Percentiles rank a stretch among this genome's conserved stretches.
Evolutionary conservation across 768 basidiomycete species (phyloP).

Genomic region (Lactifluus piperatus): DNA sequence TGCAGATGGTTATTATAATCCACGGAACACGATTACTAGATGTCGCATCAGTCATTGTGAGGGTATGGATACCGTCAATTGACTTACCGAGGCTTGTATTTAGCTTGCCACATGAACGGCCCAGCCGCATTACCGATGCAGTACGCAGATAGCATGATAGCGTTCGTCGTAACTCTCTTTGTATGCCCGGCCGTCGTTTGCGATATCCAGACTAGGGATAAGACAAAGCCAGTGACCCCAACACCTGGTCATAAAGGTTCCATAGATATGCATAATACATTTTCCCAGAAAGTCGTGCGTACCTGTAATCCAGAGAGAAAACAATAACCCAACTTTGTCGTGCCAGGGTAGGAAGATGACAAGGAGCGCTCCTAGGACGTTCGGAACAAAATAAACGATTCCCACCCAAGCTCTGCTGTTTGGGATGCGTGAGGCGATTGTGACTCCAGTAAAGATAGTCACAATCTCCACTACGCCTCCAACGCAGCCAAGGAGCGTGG

Average conservation of each 20-base stretch:
- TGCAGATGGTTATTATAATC: slow-evolving; percentile 65
- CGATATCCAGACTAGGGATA: slow-evolving; percentile 57
- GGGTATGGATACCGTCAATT: neutral
- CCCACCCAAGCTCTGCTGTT: slow-evolving; percentile 59
- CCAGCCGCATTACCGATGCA: slow-evolving; percentile 56
- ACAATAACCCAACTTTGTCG: slow-evolving; percentile 57
- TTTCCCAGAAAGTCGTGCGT: slow-evolving; percentile 10
- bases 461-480: slow-evolving; percentile 57
- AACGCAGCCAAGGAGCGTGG: slow-evolving; percentile 61
- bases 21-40: slow-evolving; percentile 67
- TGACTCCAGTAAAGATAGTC: slow-evolving; percentile 61
- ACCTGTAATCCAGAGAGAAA: slow-evolving; percentile 48
- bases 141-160: slow-evolving; percentile 67
- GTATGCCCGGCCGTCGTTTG: slow-evolving; percentile 64
- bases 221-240: slow-evolving; percentile 49
- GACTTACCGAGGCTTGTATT: slow-evolving; percentile 54
- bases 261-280: neutral
- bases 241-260: slow-evolving; percentile 28
- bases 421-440: slow-evolving; percentile 43
- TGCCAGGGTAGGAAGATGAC: slow-evolving; percentile 57
- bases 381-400: slow-evolving; percentile 53
- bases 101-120: slow-evolving; percentile 72
- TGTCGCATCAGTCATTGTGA: neutral
- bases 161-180: slow-evolving; percentile 60
- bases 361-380: slow-evolving; percentile 52